A percentile compares a stretch with the other conserved stretches of the same genome.
These are phyloP conservation scores for Cucumis melo DNA, from an alignment of 306 rosid genomes.

Conservation along the genomic window DNA sequence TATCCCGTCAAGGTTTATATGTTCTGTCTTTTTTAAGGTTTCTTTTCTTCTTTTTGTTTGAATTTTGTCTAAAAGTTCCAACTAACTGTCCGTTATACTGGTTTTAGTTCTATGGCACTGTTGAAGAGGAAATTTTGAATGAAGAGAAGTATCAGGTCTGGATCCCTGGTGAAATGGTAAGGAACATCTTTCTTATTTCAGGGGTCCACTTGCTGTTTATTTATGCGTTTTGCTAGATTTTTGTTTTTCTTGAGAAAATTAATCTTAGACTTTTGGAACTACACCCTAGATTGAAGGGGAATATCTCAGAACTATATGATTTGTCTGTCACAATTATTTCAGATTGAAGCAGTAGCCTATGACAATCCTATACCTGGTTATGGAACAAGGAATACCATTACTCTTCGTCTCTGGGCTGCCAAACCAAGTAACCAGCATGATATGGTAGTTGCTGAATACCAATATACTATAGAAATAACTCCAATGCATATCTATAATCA, in stretches of 20 bases:
- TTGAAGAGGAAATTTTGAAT: conserved; percentile 33
- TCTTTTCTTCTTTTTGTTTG: conserved; percentile 1
- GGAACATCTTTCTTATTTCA: not conserved
- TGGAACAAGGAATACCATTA: conserved; percentile 62
- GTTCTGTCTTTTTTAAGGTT: conserved; percentile 9
- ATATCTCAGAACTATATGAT: conserved; percentile 7
- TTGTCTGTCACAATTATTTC: conserved; percentile 11
- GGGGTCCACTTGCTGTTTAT: not conserved
- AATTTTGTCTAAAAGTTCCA: conserved; percentile 9
- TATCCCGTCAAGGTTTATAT: conserved; percentile 52
- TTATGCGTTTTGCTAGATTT: not conserved
- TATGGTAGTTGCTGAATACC: conserved; percentile 26
- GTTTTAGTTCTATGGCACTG: conserved; percentile 48
- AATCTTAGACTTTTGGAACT: not conserved
- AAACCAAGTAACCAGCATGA: conserved; percentile 54
- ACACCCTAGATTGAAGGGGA: conserved; percentile 12
- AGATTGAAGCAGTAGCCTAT: conserved; percentile 83
- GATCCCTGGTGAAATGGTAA: conserved; percentile 66
- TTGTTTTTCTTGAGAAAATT: not conserved
- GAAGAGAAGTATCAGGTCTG: conserved; percentile 33
- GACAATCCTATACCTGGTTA: conserved; percentile 76
- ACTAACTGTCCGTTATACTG: not conserved
- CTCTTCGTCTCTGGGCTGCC: conserved; percentile 71
- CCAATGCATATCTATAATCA: not conserved
- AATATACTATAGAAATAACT: not conserved